phyloP scores from a whole-genome alignment of 805 yeast genomes.

The Cyberlindnera saturnus region DNA sequence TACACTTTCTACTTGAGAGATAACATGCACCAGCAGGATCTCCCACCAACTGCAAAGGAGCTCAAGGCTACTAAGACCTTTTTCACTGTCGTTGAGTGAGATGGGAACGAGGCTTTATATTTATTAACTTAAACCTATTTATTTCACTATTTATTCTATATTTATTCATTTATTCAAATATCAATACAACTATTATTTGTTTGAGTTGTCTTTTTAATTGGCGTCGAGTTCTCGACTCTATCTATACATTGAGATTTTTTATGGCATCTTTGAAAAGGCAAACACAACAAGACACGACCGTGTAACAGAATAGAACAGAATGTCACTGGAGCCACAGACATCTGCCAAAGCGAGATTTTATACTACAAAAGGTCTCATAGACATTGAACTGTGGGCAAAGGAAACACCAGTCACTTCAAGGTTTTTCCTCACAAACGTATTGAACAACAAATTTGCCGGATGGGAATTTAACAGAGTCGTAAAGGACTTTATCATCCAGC shows the following conservation, averaged over 20 bases:
- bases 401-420: constrained; percentile 49
- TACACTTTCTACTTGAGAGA: constrained; percentile 34
- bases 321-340: constrained; percentile 44
- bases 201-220: constrained; percentile 4
- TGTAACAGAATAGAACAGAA: not conserved
- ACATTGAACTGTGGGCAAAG: constrained; percentile 63
- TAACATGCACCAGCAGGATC: constrained; percentile 30
- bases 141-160: constrained; percentile 1
- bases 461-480: constrained; percentile 36
- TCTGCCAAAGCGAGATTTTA: constrained; percentile 50
- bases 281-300: not conserved
- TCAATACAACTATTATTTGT: constrained; percentile 2
- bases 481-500: constrained; percentile 31
- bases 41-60: constrained; percentile 35
- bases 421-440: constrained; percentile 44
- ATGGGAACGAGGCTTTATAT: constrained; percentile 2
- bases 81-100: constrained; percentile 6
- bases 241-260: not conserved
- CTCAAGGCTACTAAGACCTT: constrained; percentile 21
- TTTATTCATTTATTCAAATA: constrained; percentile 3
- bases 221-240: not conserved
- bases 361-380: constrained; percentile 55
- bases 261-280: not conserved
- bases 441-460: constrained; percentile 36
- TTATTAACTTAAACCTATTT: constrained; percentile 9